A percentile compares a stretch with the other conserved stretches of the same genome.
phyloP scores from a whole-genome alignment of 2,329 filamentous ascomycete genomes.

The Penicillium sp. region DNA sequence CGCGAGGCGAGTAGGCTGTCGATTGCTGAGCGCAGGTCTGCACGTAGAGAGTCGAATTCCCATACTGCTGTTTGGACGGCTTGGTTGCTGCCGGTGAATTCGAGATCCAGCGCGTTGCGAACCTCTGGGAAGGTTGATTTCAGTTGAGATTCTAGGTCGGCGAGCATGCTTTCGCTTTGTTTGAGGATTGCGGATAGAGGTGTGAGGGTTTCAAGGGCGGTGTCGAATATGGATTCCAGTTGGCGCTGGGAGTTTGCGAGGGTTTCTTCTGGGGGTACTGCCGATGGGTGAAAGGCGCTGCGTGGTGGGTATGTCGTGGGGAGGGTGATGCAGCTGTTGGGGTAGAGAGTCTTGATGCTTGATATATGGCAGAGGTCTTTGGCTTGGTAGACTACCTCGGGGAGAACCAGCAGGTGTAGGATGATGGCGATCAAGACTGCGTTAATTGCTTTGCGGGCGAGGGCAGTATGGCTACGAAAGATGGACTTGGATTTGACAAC shows the following conservation, averaged over 20 bases:
- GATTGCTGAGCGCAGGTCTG: conserved; percentile 37
- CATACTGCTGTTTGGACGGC: conserved; percentile 32
- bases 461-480: background rate
- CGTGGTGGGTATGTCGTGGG: conserved; percentile 6
- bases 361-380: conserved; percentile 29
- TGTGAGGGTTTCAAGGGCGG: conserved; percentile 27
- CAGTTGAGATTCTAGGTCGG: conserved; percentile 27
- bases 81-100: conserved; percentile 36
- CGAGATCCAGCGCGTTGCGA: conserved; percentile 37
- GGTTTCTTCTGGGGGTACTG: conserved; percentile 19
- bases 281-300: conserved; percentile 7
- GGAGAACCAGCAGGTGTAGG: conserved; percentile 34
- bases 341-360: conserved; percentile 26
- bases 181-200: conserved; percentile 28
- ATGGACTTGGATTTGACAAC: conserved; percentile 1
- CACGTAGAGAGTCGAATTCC: conserved; percentile 37
- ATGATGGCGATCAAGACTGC: conserved; percentile 29
- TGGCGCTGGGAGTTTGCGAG: conserved; percentile 23
- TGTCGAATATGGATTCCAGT: conserved; percentile 32
- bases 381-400: conserved; percentile 36
- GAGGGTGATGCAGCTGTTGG: conserved; percentile 28
- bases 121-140: conserved; percentile 29
- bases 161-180: conserved; percentile 32
- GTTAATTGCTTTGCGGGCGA: conserved; percentile 26
- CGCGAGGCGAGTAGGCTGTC: conserved; percentile 33